Evolutionary conservation across 306 rosid species (phyloP), one percentile per base, ranked within the genome.

Genomic region (Trichosanthes truncata): DNA sequence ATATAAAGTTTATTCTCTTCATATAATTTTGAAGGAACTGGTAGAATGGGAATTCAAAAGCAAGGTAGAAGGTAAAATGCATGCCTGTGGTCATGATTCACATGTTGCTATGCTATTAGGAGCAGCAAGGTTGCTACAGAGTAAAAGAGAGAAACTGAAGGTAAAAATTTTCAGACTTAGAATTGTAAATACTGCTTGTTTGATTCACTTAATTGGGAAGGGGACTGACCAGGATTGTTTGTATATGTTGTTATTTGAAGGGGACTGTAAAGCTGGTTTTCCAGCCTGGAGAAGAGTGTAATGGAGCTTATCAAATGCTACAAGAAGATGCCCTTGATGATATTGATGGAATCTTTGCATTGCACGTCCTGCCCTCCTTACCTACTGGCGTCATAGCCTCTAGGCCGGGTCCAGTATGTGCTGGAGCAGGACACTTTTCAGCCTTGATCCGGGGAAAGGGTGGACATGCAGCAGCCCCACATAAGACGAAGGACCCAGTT

Each of bases 51-150:
- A 88, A 35, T 76, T 77, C 82, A 85, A 83, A 82, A 88, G 91
- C 84, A 88, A 85, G 80, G 69, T 81, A 61, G 81, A 85, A 23
- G 89, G 89, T 38, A 88, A 85, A 73, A 88, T 85, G 91, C 89
- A 88, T 35, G 89, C 84, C 17, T 85, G 86, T 56, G 91, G 91
- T 14, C 91, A 88, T 55, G 91, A 85, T 80, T 56, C 91, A 59
- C 91, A 88, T 60, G 89, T 85, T 26, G 86, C 91, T 60, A 88
- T 88, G 91, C 83, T 88, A 38, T 80, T 88, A 51, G 91, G 91
- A 78, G 89, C 91, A 79, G 91, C 89, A 17, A 88, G 84, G 83
- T 77, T 88, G 63, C 89, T 85, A 38, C 90, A 85, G 56, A 71
- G 80, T 66, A 55, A 66, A 74, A 75, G 61, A 79, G 78, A 71